Evolutionary conservation across 495 filamentous ascomycete species (phyloP), one percentile per base, ranked within the genome.

Genomic region (Rhypophila decipiens): DNA sequence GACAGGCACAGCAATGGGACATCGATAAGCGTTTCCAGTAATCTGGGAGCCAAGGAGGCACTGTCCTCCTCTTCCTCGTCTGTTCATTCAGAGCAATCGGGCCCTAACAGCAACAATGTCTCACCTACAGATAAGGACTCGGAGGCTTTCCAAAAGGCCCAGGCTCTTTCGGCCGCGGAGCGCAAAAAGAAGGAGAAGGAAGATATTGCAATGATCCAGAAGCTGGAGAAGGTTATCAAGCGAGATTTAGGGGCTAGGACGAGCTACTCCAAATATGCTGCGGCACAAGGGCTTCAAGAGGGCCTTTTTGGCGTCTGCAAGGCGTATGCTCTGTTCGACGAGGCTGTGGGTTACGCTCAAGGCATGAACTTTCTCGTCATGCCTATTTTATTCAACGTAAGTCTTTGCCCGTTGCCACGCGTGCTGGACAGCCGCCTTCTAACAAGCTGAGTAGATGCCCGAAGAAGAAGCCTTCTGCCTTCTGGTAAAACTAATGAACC

Each of bases 361-460:
- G 93, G 93, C 50, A 97, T 99, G 86, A 99, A 96, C 52, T 99
- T 99, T 59, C 81, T 99, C 43, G 86, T 85, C 15, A 97, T 96
- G 86, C 93, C 94, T n/a, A 65, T 99, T 24, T 75, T 99, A 4
- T 95, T 99, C 66, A 97, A 96, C 61, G 87, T 88, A 70, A 77
- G 83, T 65, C n/a, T n/a, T 21, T 2, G 40, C 43, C 52, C 38
- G 41, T 20, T 3, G 13, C 11, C 35, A 10, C 41, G 5, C 2
- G 13, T 24, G 17, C 9, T 12, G 4, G 10, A 24, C 24, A 12
- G 12, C n/a, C n/a, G n/a, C 2, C 12, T 44, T 17, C 20, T 5
- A n/a, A 27, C 24, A 31, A 33, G 24, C 20, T 4, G 49, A 29
- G 24, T 51, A 91, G 87, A 96, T 96, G 90, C 87, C 90, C 3